These are phyloP conservation scores for Debaryomycetaceae sp. DNA, from an alignment of 1,139 yeast species.

Conservation along the genomic window DNA sequence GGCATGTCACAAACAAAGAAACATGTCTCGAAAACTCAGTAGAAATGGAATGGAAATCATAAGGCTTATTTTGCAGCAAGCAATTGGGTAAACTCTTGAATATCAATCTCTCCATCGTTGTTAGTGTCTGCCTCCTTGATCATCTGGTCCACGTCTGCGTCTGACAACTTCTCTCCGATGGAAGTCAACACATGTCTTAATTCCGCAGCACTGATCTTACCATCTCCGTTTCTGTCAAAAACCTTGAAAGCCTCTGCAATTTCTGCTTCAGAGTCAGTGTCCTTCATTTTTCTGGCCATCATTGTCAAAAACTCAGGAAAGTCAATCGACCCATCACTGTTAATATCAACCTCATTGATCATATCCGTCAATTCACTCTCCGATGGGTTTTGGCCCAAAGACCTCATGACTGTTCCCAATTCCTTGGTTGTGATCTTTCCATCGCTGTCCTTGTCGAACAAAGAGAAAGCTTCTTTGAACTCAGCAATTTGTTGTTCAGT, in stretches of 20 bases:
- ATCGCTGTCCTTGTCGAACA: slow-evolving; percentile 94
- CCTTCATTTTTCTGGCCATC: slow-evolving; percentile 96
- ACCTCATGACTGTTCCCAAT: slow-evolving; percentile 97
- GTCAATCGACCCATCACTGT: slow-evolving; percentile 92
- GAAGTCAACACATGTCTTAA: slow-evolving; percentile 94
- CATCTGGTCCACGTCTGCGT: slow-evolving; percentile 96
- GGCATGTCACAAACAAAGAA: too few species aligned
- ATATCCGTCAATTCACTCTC: slow-evolving; percentile 94
- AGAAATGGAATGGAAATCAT: too few species aligned
- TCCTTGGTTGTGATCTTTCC: slow-evolving; percentile 95
- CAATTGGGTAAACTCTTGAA: slow-evolving; percentile 88
- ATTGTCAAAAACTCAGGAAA: slow-evolving; percentile 80
- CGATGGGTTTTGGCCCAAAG: slow-evolving; percentile 94
- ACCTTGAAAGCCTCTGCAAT: slow-evolving; percentile 97
- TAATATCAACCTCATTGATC: slow-evolving; percentile 95
- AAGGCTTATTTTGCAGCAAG: slow-evolving; percentile 49
- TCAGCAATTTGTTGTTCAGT: slow-evolving; percentile 96
- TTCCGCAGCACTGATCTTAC: slow-evolving; percentile 94
- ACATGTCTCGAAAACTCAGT: too few species aligned
- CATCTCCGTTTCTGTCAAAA: slow-evolving; percentile 91
- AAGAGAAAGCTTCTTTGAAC: slow-evolving; percentile 94
- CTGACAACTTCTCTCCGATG: slow-evolving; percentile 93
- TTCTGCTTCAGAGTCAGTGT: slow-evolving; percentile 95
- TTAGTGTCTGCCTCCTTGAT: slow-evolving; percentile 93
- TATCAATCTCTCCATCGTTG: slow-evolving; percentile 94